Evolutionary conservation across 2,329 filamentous ascomycete genomes (phyloP).

Genomic region (Gaeumannomyces tritici): DNA sequence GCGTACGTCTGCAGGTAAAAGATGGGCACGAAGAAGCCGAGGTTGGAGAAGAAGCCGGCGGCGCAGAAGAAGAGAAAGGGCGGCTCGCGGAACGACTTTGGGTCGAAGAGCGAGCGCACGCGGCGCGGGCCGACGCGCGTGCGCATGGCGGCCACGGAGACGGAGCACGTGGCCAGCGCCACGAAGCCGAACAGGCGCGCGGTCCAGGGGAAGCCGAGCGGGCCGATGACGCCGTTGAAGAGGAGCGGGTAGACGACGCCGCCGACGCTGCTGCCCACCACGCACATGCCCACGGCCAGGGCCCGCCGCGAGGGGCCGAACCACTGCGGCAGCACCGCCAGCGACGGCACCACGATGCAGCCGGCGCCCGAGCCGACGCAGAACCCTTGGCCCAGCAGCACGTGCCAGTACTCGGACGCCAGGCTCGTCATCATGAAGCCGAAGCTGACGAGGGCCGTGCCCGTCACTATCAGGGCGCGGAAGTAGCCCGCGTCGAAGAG

Average conservation of each 20-base stretch:
- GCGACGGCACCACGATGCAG: slow-evolving; percentile 25
- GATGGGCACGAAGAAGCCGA: slow-evolving; percentile 7
- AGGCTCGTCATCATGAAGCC: slow-evolving; percentile 35
- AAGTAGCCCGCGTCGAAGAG: slow-evolving; percentile 38
- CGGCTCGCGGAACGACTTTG: slow-evolving; percentile 6
- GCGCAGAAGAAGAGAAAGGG: slow-evolving; percentile 6
- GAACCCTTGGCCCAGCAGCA: slow-evolving; percentile 30
- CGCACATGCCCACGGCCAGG: slow-evolving; percentile 31
- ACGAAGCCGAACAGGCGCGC: slow-evolving; percentile 11
- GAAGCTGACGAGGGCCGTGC: slow-evolving; percentile 31
- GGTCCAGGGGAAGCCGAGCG: slow-evolving; percentile 8
- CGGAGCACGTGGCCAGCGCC: slow-evolving; percentile 7
- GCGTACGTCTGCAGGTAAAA: slow-evolving; percentile 9
- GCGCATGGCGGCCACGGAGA: slow-evolving; percentile 4
- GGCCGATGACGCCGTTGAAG: slow-evolving; percentile 2
- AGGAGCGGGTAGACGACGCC: slow-evolving; percentile 18
- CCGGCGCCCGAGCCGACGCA: slow-evolving; percentile 32
- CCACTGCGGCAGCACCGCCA: slow-evolving; percentile 29
- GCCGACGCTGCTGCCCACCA: slow-evolving; percentile 29
- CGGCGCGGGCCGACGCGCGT: slow-evolving; percentile 8
- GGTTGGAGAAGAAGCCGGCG: slow-evolving; percentile 6
- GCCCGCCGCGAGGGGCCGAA: slow-evolving; percentile 25
- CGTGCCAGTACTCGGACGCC: slow-evolving; percentile 27
- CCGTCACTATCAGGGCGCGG: slow-evolving; percentile 26
- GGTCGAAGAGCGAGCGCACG: slow-evolving; percentile 9